phyloP scores from a whole-genome alignment of 75 land plant species.

The Ceratopteris richardii region DNA sequence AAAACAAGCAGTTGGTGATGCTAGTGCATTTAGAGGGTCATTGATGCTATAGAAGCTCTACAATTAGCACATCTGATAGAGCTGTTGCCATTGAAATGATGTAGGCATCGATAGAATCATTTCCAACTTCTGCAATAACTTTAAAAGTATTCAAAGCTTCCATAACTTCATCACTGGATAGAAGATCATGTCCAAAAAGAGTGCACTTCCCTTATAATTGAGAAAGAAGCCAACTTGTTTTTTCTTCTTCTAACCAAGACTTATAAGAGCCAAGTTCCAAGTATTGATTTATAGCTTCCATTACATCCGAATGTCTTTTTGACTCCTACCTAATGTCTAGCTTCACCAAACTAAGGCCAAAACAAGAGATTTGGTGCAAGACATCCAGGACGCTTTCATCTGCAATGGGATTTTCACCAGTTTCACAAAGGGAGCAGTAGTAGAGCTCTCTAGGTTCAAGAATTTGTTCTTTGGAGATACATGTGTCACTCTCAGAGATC shows the following conservation, averaged over 20 bases:
- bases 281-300: conserved; percentile 74
- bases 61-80: conserved; percentile 85
- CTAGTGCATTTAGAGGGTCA: conserved; percentile 83
- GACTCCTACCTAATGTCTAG: conserved; percentile 93
- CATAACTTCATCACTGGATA: conserved; percentile 66
- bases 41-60: conserved; percentile 78
- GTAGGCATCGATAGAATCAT: conserved; percentile 82
- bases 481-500: conserved; percentile 62
- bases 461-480: conserved; percentile 65
- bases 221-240: conserved; percentile 65
- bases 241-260: conserved; percentile 71
- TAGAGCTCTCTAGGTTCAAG: conserved; percentile 83
- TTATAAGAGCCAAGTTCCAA: conserved; percentile 72
- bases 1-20: conserved; percentile 64
- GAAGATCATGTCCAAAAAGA: conserved; percentile 72
- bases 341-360: conserved; percentile 69
- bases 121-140: conserved; percentile 67
- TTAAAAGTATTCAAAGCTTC: conserved; percentile 74
- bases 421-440: conserved; percentile 68
- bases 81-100: conserved; percentile 93
- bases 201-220: conserved; percentile 85
- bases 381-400: conserved; percentile 93
- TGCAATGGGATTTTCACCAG: conserved; percentile 78
- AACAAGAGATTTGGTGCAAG: conserved; percentile 83
- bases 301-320: conserved; percentile 83